phyloP scores from a whole-genome alignment of 2,329 filamentous ascomycete genomes.

The Phoma sp. region DNA sequence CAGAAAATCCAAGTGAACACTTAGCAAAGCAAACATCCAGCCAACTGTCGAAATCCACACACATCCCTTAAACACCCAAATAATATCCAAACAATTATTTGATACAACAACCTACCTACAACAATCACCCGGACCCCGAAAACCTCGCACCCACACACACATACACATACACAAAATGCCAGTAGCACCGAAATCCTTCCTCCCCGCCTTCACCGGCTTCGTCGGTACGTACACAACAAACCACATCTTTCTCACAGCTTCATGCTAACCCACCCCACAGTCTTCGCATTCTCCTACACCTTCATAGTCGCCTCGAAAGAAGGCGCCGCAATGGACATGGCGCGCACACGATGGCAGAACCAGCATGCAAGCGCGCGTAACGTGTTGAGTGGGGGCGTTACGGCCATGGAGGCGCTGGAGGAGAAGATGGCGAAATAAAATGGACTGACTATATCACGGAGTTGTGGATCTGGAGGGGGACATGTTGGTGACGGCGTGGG shows the following conservation, averaged over 20 bases:
- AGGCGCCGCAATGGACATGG: conserved; percentile 41
- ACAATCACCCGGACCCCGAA: not conserved
- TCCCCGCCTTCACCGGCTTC: conserved; percentile 41
- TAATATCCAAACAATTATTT: too few species aligned
- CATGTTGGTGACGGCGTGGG: too few species aligned
- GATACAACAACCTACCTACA: not conserved
- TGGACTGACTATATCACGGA: too few species aligned
- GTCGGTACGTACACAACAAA: conserved; percentile 26
- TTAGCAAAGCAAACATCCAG: too few species aligned
- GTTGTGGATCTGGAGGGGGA: too few species aligned
- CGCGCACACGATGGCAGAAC: conserved; percentile 42
- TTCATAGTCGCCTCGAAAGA: conserved; percentile 40
- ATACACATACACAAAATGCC: conserved; percentile 34
- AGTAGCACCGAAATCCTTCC: conserved; percentile 38
- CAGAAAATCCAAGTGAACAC: too few species aligned
- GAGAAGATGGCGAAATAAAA: too few species aligned
- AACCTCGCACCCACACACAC: not conserved
- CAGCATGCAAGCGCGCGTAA: conserved; percentile 33
- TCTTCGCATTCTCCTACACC: conserved; percentile 41
- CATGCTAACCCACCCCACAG: conserved; percentile 24
- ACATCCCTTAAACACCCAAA: too few species aligned
- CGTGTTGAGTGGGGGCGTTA: conserved; percentile 22
- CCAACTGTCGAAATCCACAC: too few species aligned
- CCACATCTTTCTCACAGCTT: too few species aligned
- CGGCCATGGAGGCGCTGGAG: not conserved